phyloP scores from a whole-genome alignment of 2,329 filamentous ascomycete species.

The Apiospora aurea region DNA sequence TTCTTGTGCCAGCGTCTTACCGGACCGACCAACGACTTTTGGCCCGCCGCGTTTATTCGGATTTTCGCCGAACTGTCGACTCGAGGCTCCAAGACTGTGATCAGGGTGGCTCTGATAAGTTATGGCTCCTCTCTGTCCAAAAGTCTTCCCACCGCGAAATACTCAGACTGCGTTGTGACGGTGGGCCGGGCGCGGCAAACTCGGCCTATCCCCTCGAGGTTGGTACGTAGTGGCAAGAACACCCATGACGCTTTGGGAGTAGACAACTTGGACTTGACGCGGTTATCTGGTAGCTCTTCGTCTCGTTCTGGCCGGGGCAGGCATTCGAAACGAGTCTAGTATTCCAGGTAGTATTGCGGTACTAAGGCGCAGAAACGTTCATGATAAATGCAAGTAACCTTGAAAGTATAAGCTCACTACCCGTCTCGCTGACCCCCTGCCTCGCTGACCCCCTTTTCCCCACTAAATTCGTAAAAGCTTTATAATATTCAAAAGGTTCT shows the following conservation, averaged over 20 bases:
- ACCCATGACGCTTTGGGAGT: neutral
- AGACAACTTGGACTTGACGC: neutral
- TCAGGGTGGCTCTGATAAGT: neutral
- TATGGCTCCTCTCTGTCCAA: neutral
- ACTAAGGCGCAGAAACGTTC: neutral
- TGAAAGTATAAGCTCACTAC: too few relatives aligned
- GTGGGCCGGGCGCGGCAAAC: slow-evolving; percentile 4
- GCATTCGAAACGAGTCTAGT: neutral
- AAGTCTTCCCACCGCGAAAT: too few relatives aligned
- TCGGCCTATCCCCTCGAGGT: neutral
- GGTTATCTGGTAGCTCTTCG: neutral
- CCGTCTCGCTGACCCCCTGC: too few relatives aligned
- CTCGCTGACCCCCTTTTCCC: too few relatives aligned
- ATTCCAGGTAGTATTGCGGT: neutral
- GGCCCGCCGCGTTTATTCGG: neutral
- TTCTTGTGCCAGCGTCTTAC: neutral
- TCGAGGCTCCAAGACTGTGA: neutral
- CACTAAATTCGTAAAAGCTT: too few relatives aligned
- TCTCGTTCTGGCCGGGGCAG: neutral
- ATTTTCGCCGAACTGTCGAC: neutral
- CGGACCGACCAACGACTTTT: neutral
- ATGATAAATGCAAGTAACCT: too few relatives aligned
- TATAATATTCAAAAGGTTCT: too few relatives aligned
- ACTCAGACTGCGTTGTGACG: neutral
- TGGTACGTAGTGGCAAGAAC: too few relatives aligned